A percentile compares a stretch with the other conserved stretches of the same genome.
These are phyloP conservation scores for Articulospora tetracladia DNA, from an alignment of 495 filamentous ascomycete species.

Conservation along the genomic window DNA sequence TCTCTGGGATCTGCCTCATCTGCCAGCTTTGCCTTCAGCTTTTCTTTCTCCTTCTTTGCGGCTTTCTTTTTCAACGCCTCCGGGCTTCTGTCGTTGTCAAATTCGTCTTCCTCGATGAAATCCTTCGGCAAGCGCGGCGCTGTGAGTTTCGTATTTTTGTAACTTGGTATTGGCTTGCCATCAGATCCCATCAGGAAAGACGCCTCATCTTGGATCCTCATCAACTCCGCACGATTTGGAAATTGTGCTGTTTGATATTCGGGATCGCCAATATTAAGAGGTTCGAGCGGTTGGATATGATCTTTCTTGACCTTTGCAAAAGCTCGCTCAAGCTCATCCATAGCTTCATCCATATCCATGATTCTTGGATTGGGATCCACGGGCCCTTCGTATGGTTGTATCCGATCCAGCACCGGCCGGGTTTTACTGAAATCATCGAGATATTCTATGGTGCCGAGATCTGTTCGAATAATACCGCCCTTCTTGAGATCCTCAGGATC, in stretches of 20 bases:
- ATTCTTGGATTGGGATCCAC: slow-evolving; percentile 55
- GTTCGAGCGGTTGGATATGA: slow-evolving; percentile 29
- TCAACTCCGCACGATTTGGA: slow-evolving; percentile 6
- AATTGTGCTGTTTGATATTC: slow-evolving; percentile 31
- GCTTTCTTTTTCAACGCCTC: slow-evolving; percentile 1
- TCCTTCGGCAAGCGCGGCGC: not conserved
- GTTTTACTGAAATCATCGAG: slow-evolving; percentile 79
- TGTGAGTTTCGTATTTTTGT: not conserved
- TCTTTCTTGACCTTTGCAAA: not conserved
- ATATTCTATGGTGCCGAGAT: slow-evolving; percentile 71
- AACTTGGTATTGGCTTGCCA: slow-evolving; percentile 16
- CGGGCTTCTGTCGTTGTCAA: not conserved
- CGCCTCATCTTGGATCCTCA: slow-evolving; percentile 4
- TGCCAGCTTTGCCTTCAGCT: slow-evolving; percentile 16
- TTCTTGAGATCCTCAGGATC: slow-evolving; percentile 70
- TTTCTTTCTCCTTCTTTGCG: slow-evolving; percentile 32
- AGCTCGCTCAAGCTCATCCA: not conserved
- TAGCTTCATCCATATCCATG: slow-evolving; percentile 40
- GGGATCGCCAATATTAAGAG: not conserved
- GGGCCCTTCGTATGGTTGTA: slow-evolving; percentile 27
- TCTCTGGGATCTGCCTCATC: slow-evolving; percentile 38
- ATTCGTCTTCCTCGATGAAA: not conserved
- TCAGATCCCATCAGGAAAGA: slow-evolving; percentile 16
- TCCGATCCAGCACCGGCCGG: slow-evolving; percentile 70
- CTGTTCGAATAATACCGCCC: slow-evolving; percentile 63